These are phyloP conservation scores for Avicennia marina DNA, from an alignment of 257 asterid genomes.

Conservation along the genomic window DNA sequence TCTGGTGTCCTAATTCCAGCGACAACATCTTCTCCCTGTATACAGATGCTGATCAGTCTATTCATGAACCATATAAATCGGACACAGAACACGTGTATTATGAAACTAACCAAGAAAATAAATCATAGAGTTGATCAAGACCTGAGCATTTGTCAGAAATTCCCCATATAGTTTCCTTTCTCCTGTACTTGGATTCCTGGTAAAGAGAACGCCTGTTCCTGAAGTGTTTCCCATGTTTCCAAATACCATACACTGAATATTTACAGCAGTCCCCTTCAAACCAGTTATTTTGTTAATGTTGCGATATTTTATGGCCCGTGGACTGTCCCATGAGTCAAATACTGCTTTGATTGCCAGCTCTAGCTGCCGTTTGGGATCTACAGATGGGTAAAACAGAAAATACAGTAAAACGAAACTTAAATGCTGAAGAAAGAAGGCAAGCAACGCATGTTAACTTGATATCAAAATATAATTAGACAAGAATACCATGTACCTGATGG, in stretches of 20 bases:
- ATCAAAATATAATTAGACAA: neutral
- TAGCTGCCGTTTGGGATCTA: constrained; percentile 82
- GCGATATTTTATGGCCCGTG: constrained; percentile 79
- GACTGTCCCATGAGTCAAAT: constrained; percentile 94
- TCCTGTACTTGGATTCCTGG: constrained; percentile 91
- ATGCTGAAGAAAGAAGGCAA: neutral
- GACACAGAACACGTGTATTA: no score
- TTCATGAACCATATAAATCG: neutral
- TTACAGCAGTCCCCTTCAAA: constrained; percentile 86
- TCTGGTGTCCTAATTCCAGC: constrained; percentile 96
- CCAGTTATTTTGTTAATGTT: constrained; percentile 86
- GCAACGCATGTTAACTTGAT: neutral
- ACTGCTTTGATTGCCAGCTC: constrained; percentile 89
- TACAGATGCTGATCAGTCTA: constrained; percentile 12
- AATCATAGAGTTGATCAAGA: constrained; percentile 11
- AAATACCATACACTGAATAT: constrained; percentile 95
- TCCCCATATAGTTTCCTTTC: constrained; percentile 94
- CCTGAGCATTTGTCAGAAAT: constrained; percentile 92
- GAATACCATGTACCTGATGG: constrained; percentile 57
- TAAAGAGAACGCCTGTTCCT: constrained; percentile 93
- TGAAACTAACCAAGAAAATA: neutral
- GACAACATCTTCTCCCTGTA: constrained; percentile 90
- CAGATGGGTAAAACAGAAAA: neutral
- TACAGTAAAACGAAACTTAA: neutral
- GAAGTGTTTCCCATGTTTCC: constrained; percentile 97